Base-by-base conservation (phyloP, 345 rosid genomes). In the Theobroma cacao region DNA sequence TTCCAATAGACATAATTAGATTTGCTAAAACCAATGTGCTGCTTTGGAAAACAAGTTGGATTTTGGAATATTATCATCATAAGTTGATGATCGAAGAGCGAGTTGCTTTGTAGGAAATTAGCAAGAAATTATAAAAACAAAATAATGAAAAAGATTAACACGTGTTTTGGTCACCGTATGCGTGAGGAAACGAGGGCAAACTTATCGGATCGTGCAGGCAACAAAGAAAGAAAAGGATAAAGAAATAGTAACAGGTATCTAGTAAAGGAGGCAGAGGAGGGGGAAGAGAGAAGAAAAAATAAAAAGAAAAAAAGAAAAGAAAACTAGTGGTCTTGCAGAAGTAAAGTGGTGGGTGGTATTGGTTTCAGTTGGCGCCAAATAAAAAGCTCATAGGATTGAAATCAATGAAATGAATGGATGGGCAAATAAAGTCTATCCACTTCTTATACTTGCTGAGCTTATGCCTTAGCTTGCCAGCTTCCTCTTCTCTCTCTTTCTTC, bases 351-450 rank as follows among this genome's bases (percentile, higher is more conserved):
- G 26, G 15, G 33, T 63, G 81, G 81, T 69, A 20, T 77, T 62
- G 75, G 22, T 34, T 38, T 80, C 78, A 28, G 82, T 81, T 86
- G 85, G 88, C 88, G 83, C 85, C 86, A 78, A 78, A 59, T 34
- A 50, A 75, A 77, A 43, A 15, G 52, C 73, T 45, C 7, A 7
- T 36, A 22, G 45, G 45, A 41, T 41, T 41, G 10, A 41, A 70
- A 47, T 30, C 18, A 30, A 48, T 59, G 31, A n/a, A 64, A 58
- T 55, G 81, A 76, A 66, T 45, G 62, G 67, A 75, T 65, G 50
- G 77, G 71, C 45, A 52, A 79, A 74, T 81, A 78, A 84, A 86
- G 81, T 68, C 76, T 79, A 82, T 82, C 87, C 84, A 77, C 83
- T 73, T 70, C 79, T n/a, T 26, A 26, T 0, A 61, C 31, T 78